A percentile compares a stretch with the other conserved stretches of the same genome.
These are phyloP conservation scores for Papiliotrema terrestris DNA, from an alignment of 1,284 basidiomycete genomes.

Conservation along the genomic window DNA sequence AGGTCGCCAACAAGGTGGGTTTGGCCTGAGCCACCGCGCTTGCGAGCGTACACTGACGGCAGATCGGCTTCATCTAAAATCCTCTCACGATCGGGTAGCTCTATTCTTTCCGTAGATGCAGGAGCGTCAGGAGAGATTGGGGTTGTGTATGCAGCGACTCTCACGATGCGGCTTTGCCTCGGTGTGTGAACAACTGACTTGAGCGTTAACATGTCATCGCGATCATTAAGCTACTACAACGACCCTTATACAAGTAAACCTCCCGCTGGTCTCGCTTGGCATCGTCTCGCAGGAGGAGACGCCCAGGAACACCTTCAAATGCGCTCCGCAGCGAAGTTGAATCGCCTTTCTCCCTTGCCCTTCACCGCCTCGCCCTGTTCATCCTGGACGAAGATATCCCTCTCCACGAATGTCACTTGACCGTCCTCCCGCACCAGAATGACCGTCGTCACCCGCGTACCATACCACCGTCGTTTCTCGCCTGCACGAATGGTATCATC, in stretches of 20 bases:
- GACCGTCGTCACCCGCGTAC: slow-evolving; percentile 43
- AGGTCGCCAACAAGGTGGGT: slow-evolving; percentile 96
- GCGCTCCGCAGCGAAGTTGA: slow-evolving; percentile 15
- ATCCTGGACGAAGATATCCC: slow-evolving; percentile 34
- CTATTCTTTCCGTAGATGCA: slow-evolving; percentile 8
- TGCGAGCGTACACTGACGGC: slow-evolving; percentile 4
- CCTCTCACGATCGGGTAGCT: background rate
- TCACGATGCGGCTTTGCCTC: no score
- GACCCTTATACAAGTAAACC: no score
- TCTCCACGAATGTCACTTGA: slow-evolving; percentile 40
- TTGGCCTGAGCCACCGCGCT: slow-evolving; percentile 2
- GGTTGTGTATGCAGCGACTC: slow-evolving; percentile 5
- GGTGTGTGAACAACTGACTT: no score
- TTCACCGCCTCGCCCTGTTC: slow-evolving; percentile 19
- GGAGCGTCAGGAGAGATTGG: slow-evolving; percentile 1
- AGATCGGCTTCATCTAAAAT: slow-evolving; percentile 52
- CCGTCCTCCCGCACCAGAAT: slow-evolving; percentile 40
- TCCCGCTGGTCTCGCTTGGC: no score
- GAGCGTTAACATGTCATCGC: no score
- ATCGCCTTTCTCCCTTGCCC: slow-evolving; percentile 21
- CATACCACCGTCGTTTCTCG: slow-evolving; percentile 31
- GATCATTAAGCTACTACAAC: no score
- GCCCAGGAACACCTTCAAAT: no score
- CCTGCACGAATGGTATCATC: background rate
- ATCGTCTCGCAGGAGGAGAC: no score